A percentile compares a stretch with the other conserved stretches of the same genome.
phyloP scores from a whole-genome alignment of 2,329 filamentous ascomycete genomes.

The Fusarium chaquense region DNA sequence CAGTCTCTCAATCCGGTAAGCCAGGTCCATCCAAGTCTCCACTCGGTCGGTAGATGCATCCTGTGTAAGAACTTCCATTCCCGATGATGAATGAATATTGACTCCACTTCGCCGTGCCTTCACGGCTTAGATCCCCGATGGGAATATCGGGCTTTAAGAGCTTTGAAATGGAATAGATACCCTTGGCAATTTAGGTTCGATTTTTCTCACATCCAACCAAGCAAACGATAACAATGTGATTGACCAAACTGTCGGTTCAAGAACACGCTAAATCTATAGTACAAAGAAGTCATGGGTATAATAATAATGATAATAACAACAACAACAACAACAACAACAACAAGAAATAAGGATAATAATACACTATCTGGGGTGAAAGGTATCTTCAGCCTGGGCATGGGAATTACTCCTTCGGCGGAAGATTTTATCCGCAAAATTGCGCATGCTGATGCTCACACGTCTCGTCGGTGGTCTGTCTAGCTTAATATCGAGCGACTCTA shows the following conservation, averaged over 20 bases:
- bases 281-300: slow-evolving; percentile 35
- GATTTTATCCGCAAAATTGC: slow-evolving; percentile 47
- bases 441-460: slow-evolving; percentile 47
- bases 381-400: slow-evolving; percentile 44
- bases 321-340: no score
- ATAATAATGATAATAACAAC: not conserved
- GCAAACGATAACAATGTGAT: not conserved
- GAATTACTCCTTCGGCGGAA: slow-evolving; percentile 49
- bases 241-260: slow-evolving; percentile 8
- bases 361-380: slow-evolving; percentile 44
- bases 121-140: slow-evolving; percentile 9
- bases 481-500: slow-evolving; percentile 39
- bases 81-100: slow-evolving; percentile 6
- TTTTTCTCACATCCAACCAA: not conserved
- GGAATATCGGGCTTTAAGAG: slow-evolving; percentile 1
- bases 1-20: slow-evolving; percentile 12
- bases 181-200: not conserved
- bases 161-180: not conserved
- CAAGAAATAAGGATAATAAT: slow-evolving; percentile 26
- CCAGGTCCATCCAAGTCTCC: not conserved
- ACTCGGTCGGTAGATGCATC: slow-evolving; percentile 1
- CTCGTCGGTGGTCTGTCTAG: slow-evolving; percentile 43
- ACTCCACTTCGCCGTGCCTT: slow-evolving; percentile 34
- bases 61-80: slow-evolving; percentile 19
- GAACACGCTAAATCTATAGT: slow-evolving; percentile 39